Evolutionary conservation across 2,329 filamentous ascomycete species (phyloP).

Genomic region (Aspergillus vadensis): DNA sequence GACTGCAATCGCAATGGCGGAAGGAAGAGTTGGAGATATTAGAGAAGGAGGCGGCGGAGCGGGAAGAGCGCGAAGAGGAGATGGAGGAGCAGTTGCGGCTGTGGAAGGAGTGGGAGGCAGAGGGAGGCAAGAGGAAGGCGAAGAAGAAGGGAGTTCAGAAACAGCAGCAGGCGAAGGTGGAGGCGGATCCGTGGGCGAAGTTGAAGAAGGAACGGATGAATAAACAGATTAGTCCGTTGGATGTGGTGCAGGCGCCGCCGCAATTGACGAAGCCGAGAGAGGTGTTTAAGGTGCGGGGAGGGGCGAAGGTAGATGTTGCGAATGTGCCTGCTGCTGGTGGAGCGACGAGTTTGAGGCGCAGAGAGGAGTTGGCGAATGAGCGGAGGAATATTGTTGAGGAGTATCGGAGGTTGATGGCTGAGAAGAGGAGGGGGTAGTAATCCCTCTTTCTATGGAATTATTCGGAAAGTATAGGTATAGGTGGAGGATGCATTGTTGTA

Average conservation of each 20-base stretch:
- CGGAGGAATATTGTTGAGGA: constrained; percentile 71
- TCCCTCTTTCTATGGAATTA: too few relatives aligned
- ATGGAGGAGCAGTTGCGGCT: constrained; percentile 64
- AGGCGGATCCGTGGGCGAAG: constrained; percentile 76
- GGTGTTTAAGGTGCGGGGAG: constrained; percentile 65
- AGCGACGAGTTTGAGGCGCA: constrained; percentile 61
- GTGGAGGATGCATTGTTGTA: background rate
- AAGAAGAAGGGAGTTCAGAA: constrained; percentile 47
- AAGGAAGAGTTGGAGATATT: constrained; percentile 50
- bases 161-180: constrained; percentile 51
- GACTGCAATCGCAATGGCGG: constrained; percentile 61
- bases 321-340: constrained; percentile 70
- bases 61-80: constrained; percentile 65
- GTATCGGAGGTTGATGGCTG: constrained; percentile 71
- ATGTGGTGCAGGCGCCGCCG: constrained; percentile 74
- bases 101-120: constrained; percentile 64
- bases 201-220: constrained; percentile 58
- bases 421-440: constrained; percentile 39
- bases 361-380: constrained; percentile 72
- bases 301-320: constrained; percentile 66
- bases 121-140: constrained; percentile 53
- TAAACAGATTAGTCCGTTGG: constrained; percentile 42
- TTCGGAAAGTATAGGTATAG: too few relatives aligned
- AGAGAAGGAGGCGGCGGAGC: constrained; percentile 57
- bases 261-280: constrained; percentile 64